phyloP scores from a whole-genome alignment of 768 basidiomycete genomes.

The Boletus subcaerulescens region DNA sequence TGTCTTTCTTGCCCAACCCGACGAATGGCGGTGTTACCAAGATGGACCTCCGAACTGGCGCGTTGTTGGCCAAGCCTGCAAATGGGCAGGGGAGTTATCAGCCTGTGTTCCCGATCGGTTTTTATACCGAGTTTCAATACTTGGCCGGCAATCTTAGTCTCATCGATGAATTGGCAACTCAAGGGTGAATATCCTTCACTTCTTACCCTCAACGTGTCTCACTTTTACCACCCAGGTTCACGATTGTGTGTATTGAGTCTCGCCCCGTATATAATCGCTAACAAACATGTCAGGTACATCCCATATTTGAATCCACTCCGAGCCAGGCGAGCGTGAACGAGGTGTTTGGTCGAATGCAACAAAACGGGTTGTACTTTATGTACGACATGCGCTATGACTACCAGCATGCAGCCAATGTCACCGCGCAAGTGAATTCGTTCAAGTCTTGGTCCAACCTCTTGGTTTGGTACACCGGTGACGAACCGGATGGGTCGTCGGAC shows the following conservation, averaged over 20 bases:
- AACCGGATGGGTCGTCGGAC: slow-evolving; percentile 68
- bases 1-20: slow-evolving; percentile 50
- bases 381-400: slow-evolving; percentile 80
- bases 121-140: slow-evolving; percentile 43
- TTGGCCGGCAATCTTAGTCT: slow-evolving; percentile 16
- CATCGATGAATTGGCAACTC: slow-evolving; percentile 32
- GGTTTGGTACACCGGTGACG: slow-evolving; percentile 70
- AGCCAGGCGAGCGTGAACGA: slow-evolving; percentile 40
- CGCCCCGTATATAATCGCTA: neutral
- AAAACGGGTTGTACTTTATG: slow-evolving; percentile 64
- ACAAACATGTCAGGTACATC: slow-evolving; percentile 50
- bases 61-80: slow-evolving; percentile 47
- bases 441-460: slow-evolving; percentile 67
- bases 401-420: slow-evolving; percentile 56
- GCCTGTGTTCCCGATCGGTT: slow-evolving; percentile 46
- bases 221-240: slow-evolving; percentile 5
- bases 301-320: slow-evolving; percentile 63
- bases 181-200: slow-evolving; percentile 20
- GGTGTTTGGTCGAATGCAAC: slow-evolving; percentile 67
- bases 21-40: slow-evolving; percentile 51
- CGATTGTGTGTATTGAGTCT: slow-evolving; percentile 28
- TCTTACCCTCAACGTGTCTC: neutral
- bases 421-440: slow-evolving; percentile 62
- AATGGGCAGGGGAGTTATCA: slow-evolving; percentile 47
- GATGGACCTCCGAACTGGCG: slow-evolving; percentile 59